phyloP scores from a whole-genome alignment of 768 basidiomycete species.

The Boletus vermiculosoides region DNA sequence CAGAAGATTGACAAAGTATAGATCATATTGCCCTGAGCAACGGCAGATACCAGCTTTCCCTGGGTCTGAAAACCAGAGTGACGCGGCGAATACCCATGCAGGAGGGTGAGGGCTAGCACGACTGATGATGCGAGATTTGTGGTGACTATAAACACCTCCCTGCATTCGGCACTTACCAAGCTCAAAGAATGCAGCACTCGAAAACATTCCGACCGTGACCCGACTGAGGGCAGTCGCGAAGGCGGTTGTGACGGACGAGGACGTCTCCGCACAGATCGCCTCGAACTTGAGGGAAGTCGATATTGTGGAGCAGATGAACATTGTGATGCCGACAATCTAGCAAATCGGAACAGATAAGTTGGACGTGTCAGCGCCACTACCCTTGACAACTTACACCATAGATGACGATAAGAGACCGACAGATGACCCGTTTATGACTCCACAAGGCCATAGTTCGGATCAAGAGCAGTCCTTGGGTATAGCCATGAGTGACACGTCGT shows the following conservation, averaged over 20 bases:
- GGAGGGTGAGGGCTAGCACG: conserved; percentile 7
- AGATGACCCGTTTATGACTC: not conserved
- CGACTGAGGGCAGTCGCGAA: conserved; percentile 1
- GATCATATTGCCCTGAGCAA: conserved; percentile 7
- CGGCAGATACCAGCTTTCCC: not conserved
- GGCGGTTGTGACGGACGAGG: not conserved
- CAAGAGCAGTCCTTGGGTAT: conserved; percentile 10
- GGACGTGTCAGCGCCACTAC: not conserved
- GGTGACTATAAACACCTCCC: not conserved
- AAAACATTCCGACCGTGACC: conserved; percentile 10
- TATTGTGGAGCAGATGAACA: conserved; percentile 4
- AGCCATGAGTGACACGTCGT: not conserved
- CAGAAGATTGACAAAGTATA: conserved; percentile 11
- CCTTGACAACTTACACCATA: not conserved
- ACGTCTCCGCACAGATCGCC: conserved; percentile 2
- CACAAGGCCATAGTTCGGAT: conserved; percentile 12
- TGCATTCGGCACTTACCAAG: conserved; percentile 3
- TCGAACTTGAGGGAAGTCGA: conserved; percentile 6
- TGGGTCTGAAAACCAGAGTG: not conserved
- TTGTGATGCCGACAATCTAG: not conserved
- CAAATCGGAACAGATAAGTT: not conserved
- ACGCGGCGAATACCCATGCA: not conserved
- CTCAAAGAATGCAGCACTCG: conserved; percentile 11
- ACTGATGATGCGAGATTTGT: not conserved
- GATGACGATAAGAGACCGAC: not conserved